phyloP scores from a whole-genome alignment of 306 rosid genomes.

The Canavalia gladiata region DNA sequence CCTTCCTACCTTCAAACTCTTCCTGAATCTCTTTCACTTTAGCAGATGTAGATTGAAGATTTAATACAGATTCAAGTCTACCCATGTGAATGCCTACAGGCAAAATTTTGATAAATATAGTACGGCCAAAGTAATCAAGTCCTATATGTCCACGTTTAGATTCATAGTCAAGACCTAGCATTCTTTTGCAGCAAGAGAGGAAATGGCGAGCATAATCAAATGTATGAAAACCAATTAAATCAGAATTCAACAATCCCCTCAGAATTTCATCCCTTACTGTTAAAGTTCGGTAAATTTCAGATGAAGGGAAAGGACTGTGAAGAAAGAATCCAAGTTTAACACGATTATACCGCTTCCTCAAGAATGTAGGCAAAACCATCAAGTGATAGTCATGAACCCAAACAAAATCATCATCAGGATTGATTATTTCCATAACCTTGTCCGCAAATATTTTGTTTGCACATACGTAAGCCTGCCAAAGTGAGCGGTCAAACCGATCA shows the following conservation, averaged over 20 bases:
- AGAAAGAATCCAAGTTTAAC: conserved; percentile 87
- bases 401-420: conserved; percentile 81
- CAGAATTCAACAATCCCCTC: conserved; percentile 77
- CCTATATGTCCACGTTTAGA: conserved; percentile 87
- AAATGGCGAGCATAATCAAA: conserved; percentile 91
- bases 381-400: conserved; percentile 90
- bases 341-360: conserved; percentile 71
- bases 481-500: conserved; percentile 73
- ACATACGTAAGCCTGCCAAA: conserved; percentile 87
- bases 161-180: conserved; percentile 85
- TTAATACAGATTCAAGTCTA: conserved; percentile 71
- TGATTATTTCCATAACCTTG: conserved; percentile 80
- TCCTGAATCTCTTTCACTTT: conserved; percentile 75
- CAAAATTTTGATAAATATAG: conserved; percentile 75
- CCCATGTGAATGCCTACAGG: conserved; percentile 94
- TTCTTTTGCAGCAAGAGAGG: conserved; percentile 89
- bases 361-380: conserved; percentile 81
- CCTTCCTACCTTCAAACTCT: conserved; percentile 67
- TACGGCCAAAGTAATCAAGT: conserved; percentile 83
- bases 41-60: conserved; percentile 67
- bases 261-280: conserved; percentile 81
- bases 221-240: conserved; percentile 86
- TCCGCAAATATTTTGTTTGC: conserved; percentile 86
- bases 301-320: conserved; percentile 86
- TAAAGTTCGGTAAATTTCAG: conserved; percentile 82